Conservation (phyloP, 2,329 filamentous ascomycete species). For the Dothiorella sarmentorum region DNA sequence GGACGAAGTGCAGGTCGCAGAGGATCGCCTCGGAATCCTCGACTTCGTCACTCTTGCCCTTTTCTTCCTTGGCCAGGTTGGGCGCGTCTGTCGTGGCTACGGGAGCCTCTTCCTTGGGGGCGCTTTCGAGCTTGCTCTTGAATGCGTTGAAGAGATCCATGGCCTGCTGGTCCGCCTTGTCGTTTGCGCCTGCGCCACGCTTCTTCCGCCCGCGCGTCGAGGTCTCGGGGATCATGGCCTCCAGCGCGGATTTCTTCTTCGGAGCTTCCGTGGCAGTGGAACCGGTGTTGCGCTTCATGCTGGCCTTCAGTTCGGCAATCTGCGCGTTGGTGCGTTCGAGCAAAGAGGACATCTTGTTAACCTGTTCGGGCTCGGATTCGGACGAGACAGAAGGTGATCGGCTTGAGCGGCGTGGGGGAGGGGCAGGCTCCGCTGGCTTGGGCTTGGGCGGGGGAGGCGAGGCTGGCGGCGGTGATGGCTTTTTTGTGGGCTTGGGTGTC, state of each 20-base stretch:
- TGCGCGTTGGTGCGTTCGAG: constrained; percentile 74
- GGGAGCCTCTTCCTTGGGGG: constrained; percentile 16
- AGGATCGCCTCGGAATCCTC: constrained; percentile 62
- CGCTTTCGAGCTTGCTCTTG: constrained; percentile 61
- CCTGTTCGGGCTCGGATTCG: constrained; percentile 31
- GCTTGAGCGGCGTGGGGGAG: constrained; percentile 1
- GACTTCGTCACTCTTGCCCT: constrained; percentile 25
- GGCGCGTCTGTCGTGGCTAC: background rate
- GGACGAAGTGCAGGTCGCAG: constrained; percentile 94
- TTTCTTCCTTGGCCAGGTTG: background rate
- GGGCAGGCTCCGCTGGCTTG: background rate
- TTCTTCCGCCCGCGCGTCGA: constrained; percentile 70
- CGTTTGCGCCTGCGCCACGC: constrained; percentile 47
- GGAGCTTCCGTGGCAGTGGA: constrained; percentile 29
- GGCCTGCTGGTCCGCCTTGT: constrained; percentile 53
- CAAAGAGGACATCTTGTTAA: constrained; percentile 37
- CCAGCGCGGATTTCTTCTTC: constrained; percentile 59
- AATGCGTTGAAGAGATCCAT: constrained; percentile 75
- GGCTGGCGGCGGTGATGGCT: background rate
- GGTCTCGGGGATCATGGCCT: constrained; percentile 70
- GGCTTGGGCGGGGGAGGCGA: background rate
- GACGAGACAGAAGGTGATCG: constrained; percentile 15
- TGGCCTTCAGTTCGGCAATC: constrained; percentile 75
- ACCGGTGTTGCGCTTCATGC: constrained; percentile 63
- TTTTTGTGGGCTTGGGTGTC: background rate